Evolutionary conservation across 257 asterid genomes (phyloP), one percentile per base, ranked within the genome.

Genomic region (Prunella vulgaris): DNA sequence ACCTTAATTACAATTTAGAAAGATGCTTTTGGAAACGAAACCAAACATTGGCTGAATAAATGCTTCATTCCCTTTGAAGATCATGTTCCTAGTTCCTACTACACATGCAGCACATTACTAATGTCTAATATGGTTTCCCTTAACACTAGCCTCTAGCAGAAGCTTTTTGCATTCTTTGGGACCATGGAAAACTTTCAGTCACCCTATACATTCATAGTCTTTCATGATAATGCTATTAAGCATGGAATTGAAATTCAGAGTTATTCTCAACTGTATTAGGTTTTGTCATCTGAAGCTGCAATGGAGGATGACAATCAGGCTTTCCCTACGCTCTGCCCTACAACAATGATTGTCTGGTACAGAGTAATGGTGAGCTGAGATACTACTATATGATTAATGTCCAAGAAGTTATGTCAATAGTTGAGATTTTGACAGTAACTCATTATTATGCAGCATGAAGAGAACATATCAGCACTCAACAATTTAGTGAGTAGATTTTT

Each of bases 321-420:
- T 72, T 86, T 88, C 76, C 92, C 95, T 60, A 78, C 86, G 38
- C 87, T 88, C 62, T 84, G 88, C 80, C 78, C 85, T 30, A 80
- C 94, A 75, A 90, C 96, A 71, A 78, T 86, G 74, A 76, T 42
- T 64, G 79, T 87, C 78, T 90, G 96, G 94, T 90, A 85, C 73
- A 81, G 95, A 51, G 95, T 88, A 63, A 68, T 90, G 97, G 97
- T 90, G 75, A 79, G 88, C 75, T 61, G 61, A 27, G 51, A 40
- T 48, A 25, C 59, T 28, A 14, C 10, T 64, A 64, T 28, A 66
- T 18, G 38, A 24, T 59, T 27, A 46, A 22, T 22, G 64, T 64
- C 53, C 69, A 54, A 58, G 63, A 56, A 33, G 14, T 66, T 76
- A 52, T 70, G 22, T 68, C 70, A 35, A 69, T 54, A 58, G 69